Conservation (phyloP, 1,284 basidiomycete genomes). For the Apiotrichum gamsii region DNA sequence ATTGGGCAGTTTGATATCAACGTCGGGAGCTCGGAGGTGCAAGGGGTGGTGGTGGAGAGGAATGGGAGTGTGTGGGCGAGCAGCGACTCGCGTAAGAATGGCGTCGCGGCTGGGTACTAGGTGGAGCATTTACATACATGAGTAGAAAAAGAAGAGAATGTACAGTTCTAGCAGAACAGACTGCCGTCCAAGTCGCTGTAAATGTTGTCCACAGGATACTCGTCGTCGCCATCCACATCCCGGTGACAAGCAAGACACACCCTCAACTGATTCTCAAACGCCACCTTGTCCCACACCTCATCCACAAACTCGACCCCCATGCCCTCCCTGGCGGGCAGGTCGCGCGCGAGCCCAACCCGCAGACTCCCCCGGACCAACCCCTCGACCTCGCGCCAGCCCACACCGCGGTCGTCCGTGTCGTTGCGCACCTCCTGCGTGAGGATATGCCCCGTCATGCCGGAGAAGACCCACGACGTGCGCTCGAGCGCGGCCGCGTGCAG, state of each 20-base stretch:
- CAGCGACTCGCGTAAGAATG: slow-evolving; percentile 44
- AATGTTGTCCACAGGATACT: too few species aligned
- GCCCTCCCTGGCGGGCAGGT: slow-evolving; percentile 25
- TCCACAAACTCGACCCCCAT: slow-evolving; percentile 13
- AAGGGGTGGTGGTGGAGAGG: slow-evolving; percentile 57
- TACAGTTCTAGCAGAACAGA: not conserved
- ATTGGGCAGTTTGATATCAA: slow-evolving; percentile 53
- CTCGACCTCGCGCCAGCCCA: slow-evolving; percentile 21
- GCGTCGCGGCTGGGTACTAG: slow-evolving; percentile 44
- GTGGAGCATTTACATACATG: too few species aligned
- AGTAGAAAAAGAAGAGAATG: too few species aligned
- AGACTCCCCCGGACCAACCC: slow-evolving; percentile 16
- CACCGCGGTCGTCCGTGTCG: slow-evolving; percentile 28
- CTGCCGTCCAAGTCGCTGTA: not conserved
- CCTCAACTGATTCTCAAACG: not conserved
- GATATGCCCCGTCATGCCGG: slow-evolving; percentile 20
- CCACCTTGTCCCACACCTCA: slow-evolving; percentile 8
- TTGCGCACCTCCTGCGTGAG: slow-evolving; percentile 19
- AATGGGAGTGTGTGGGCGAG: slow-evolving; percentile 48
- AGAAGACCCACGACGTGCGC: slow-evolving; percentile 14
- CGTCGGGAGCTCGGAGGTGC: slow-evolving; percentile 50
- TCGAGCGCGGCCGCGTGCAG: slow-evolving; percentile 8
- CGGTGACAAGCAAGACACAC: slow-evolving; percentile 7
- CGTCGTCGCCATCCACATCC: too few species aligned
- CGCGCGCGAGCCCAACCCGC: slow-evolving; percentile 16